Evolutionary conservation across 306 rosid species (phyloP).

Genomic region (Pachyrhizus erosus): DNA sequence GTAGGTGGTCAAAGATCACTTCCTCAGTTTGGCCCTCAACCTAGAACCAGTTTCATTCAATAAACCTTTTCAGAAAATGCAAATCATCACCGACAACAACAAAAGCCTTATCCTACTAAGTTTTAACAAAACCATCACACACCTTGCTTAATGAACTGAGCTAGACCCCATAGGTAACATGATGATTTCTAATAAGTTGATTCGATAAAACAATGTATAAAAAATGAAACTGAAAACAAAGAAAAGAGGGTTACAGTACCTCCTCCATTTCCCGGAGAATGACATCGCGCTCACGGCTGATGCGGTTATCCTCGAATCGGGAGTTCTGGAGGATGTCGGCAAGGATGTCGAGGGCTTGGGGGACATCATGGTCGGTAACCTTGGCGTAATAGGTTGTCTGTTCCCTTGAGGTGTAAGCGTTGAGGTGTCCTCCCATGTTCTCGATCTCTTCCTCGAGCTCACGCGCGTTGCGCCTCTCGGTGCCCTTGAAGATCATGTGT

Average conservation of each 20-base stretch:
- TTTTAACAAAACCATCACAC: not conserved
- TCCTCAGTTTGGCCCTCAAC: conserved; percentile 95
- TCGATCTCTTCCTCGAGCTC: conserved; percentile 88
- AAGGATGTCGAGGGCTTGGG: conserved; percentile 71
- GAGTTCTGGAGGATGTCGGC: conserved; percentile 90
- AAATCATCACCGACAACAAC: not conserved
- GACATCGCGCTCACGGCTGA: conserved; percentile 83
- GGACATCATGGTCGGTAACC: conserved; percentile 71
- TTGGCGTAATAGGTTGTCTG: conserved; percentile 90
- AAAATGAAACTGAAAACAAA: not conserved
- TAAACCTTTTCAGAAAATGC: not conserved
- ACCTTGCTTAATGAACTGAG: too few species aligned
- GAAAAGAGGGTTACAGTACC: conserved; percentile 43
- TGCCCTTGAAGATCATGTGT: conserved; percentile 97
- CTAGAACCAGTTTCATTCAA: conserved; percentile 48
- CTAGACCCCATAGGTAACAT: too few species aligned
- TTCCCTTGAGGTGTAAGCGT: conserved; percentile 90
- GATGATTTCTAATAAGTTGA: not conserved
- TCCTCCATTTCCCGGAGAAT: conserved; percentile 94
- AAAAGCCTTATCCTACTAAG: not conserved
- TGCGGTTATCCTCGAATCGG: conserved; percentile 69
- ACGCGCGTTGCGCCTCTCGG: conserved; percentile 73
- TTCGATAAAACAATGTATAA: too few species aligned
- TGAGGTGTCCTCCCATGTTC: conserved; percentile 97
- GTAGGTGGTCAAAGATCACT: conserved; percentile 90